Percentiles rank a stretch among this genome's conserved stretches.
These are phyloP conservation scores for Mucor ambiguus DNA, from an alignment of 371 early-diverging fungal species.

Conservation along the genomic window DNA sequence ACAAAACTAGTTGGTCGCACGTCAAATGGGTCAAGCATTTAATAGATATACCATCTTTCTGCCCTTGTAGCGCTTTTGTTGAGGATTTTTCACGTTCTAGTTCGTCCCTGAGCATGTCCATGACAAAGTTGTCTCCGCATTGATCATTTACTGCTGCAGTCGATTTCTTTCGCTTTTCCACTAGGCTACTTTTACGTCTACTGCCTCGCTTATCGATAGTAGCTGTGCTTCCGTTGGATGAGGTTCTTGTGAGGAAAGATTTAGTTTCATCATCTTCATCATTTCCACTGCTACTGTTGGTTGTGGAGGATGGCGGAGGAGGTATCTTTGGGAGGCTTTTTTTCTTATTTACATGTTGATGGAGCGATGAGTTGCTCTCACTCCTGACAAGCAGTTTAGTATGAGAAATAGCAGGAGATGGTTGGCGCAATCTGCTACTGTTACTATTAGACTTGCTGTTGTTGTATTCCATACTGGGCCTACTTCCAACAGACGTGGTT, in stretches of 20 bases:
- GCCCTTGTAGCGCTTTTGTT: slow-evolving; percentile 39
- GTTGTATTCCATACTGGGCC: not conserved
- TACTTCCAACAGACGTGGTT: slow-evolving; percentile 1
- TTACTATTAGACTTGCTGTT: not conserved
- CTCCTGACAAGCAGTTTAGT: slow-evolving; percentile 10
- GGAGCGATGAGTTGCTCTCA: slow-evolving; percentile 13
- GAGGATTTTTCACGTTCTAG: slow-evolving; percentile 39
- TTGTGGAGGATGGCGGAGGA: not conserved
- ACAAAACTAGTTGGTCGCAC: not conserved
- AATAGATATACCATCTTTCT: slow-evolving; percentile 40
- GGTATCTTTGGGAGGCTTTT: slow-evolving; percentile 16
- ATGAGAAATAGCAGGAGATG: slow-evolving; percentile 13
- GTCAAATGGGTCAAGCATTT: not conserved
- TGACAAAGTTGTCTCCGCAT: slow-evolving; percentile 1
- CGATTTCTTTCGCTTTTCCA: slow-evolving; percentile 4
- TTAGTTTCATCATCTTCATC: slow-evolving; percentile 14
- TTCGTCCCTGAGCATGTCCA: slow-evolving; percentile 26
- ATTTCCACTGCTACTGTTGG: slow-evolving; percentile 6
- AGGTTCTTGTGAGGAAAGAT: slow-evolving; percentile 11
- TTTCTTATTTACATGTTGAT: slow-evolving; percentile 9
- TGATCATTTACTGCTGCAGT: not conserved
- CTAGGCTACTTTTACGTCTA: slow-evolving; percentile 2
- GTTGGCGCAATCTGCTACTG: slow-evolving; percentile 19
- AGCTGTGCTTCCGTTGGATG: slow-evolving; percentile 14
- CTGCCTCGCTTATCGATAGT: not conserved